These are phyloP conservation scores for Termitomyces eurrhizus DNA, from an alignment of 768 basidiomycete species.

Conservation along the genomic window DNA sequence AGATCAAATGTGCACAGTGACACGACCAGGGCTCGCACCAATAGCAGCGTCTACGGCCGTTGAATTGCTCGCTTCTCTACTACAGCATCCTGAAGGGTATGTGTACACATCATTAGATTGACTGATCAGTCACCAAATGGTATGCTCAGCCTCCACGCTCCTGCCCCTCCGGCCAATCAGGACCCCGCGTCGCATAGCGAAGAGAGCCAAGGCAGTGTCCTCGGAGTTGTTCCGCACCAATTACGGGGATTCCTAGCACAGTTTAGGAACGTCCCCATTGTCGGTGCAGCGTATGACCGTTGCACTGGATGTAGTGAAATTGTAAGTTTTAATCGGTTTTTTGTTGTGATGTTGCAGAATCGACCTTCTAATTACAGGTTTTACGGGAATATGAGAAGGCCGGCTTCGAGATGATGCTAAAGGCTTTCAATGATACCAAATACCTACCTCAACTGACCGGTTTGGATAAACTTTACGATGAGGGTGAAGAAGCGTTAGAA, in stretches of 20 bases:
- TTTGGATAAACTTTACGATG: slow-evolving; percentile 69
- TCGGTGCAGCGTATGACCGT: slow-evolving; percentile 79
- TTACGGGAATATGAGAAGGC: slow-evolving; percentile 76
- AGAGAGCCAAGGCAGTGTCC: slow-evolving; percentile 44
- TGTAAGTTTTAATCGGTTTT: slow-evolving; percentile 38
- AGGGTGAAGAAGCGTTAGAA: slow-evolving; percentile 69
- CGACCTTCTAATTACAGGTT: slow-evolving; percentile 43
- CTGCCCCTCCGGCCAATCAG: slow-evolving; percentile 56
- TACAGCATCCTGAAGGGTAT: slow-evolving; percentile 89
- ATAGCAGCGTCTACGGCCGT: slow-evolving; percentile 92
- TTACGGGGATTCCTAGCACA: slow-evolving; percentile 86
- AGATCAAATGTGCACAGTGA: slow-evolving; percentile 99
- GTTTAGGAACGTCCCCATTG: slow-evolving; percentile 80
- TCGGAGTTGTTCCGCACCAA: slow-evolving; percentile 93
- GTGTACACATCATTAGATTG: neutral
- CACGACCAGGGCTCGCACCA: slow-evolving; percentile 88
- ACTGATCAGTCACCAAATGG: neutral
- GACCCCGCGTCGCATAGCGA: slow-evolving; percentile 24
- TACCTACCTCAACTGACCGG: slow-evolving; percentile 77
- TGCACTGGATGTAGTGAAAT: slow-evolving; percentile 91
- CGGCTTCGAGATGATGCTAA: slow-evolving; percentile 75
- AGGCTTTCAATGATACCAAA: slow-evolving; percentile 79
- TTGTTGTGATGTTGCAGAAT: neutral
- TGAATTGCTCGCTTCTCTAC: slow-evolving; percentile 81
- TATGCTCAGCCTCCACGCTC: slow-evolving; percentile 43